Evolutionary conservation across 2,329 filamentous ascomycete genomes (phyloP).

Genomic region (Colletotrichum chrysophilum): DNA sequence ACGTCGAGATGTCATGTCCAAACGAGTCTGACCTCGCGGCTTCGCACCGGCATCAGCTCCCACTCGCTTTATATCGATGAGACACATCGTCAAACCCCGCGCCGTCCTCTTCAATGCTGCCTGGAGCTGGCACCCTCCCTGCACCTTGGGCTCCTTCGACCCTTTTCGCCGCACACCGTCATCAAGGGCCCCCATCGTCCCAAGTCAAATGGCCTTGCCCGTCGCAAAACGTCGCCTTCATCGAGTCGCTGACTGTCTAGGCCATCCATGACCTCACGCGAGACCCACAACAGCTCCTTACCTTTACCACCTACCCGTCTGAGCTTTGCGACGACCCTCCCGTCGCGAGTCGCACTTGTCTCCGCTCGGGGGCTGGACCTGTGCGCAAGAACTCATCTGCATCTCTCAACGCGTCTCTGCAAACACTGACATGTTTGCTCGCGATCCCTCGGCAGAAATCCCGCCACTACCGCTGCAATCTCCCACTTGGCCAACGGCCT

Average conservation of each 20-base stretch:
- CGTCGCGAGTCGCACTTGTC: not conserved
- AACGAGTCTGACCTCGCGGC: not conserved
- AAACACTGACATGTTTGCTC: not conserved
- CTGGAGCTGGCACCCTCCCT: conserved; percentile 14
- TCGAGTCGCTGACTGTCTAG: not conserved
- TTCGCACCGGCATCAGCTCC: not conserved
- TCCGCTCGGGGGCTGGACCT: not conserved
- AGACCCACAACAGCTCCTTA: conserved; percentile 7
- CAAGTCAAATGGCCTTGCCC: not conserved
- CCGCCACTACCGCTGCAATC: not conserved
- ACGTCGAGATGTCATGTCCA: not conserved
- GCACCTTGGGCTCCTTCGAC: not conserved
- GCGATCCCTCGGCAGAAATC: not conserved
- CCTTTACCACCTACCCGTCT: not conserved
- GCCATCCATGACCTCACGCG: not conserved
- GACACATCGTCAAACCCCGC: conserved; percentile 9
- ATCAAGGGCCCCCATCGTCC: not conserved
- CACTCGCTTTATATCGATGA: not conserved
- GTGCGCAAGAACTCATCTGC: conserved; percentile 3
- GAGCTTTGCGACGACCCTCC: not conserved
- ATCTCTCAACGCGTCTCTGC: conserved; percentile 16
- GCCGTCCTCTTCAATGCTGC: not conserved
- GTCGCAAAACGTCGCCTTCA: not conserved
- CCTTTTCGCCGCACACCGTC: not conserved
- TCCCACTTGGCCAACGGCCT: not conserved